Evolutionary conservation across 768 basidiomycete species (phyloP).

Genomic region (Inosperma sp.): DNA sequence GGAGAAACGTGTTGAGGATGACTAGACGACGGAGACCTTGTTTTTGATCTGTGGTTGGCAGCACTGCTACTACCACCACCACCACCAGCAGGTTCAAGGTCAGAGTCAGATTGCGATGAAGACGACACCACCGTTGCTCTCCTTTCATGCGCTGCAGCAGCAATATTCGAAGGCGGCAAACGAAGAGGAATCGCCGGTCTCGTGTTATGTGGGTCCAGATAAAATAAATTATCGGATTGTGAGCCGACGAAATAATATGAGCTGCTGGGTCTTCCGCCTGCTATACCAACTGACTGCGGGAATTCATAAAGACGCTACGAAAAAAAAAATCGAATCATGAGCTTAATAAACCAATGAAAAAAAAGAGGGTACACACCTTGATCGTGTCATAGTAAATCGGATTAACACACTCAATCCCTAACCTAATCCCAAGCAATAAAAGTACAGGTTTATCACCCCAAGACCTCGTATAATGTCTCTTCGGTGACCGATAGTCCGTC

Average conservation of each 20-base stretch:
- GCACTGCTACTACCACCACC: no score
- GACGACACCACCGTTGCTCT: background rate
- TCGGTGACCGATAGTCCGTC: constrained; percentile 26
- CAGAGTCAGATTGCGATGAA: background rate
- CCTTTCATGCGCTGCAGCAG: constrained; percentile 18
- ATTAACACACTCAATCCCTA: constrained; percentile 92
- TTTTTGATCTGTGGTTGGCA: no score
- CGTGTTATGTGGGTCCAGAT: constrained; percentile 76
- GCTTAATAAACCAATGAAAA: background rate
- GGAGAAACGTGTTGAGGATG: constrained; percentile 11
- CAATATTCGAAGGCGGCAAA: constrained; percentile 25
- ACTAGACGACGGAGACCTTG: no score
- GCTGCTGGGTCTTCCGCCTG: constrained; percentile 90
- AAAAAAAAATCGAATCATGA: background rate
- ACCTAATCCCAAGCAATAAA: constrained; percentile 78
- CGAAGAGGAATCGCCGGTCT: constrained; percentile 72
- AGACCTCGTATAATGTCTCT: constrained; percentile 23
- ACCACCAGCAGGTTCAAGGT: background rate
- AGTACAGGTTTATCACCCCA: constrained; percentile 88
- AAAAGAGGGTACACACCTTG: constrained; percentile 30
- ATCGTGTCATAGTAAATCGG: constrained; percentile 87
- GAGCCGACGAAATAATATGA: constrained; percentile 97
- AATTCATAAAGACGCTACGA: constrained; percentile 84
- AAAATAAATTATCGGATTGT: constrained; percentile 83
- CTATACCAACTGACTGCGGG: constrained; percentile 94